Evolutionary conservation across 345 rosid genomes (phyloP).

Genomic region (Orychophragmus violaceus): DNA sequence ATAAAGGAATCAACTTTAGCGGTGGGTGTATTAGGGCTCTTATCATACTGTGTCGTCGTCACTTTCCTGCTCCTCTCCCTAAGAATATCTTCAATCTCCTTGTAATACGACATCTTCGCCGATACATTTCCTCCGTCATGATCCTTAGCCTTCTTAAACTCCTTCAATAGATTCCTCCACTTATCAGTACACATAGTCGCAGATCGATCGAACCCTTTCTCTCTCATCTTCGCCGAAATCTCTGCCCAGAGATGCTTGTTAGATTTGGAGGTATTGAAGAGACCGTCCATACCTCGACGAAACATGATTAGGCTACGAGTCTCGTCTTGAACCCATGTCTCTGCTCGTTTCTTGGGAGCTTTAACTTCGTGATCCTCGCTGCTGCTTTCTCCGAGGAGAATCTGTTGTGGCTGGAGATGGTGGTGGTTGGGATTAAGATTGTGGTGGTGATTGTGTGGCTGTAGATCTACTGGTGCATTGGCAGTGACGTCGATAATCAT

Average conservation of each 20-base stretch:
- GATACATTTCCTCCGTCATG: conserved; percentile 75
- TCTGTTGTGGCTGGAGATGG: conserved; percentile 43
- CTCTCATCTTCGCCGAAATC: conserved; percentile 86
- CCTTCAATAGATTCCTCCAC: conserved; percentile 97
- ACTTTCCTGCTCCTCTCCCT: conserved; percentile 67
- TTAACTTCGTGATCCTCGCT: conserved; percentile 73
- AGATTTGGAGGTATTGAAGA: conserved; percentile 94
- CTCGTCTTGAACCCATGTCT: conserved; percentile 99
- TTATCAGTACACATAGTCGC: conserved; percentile 99
- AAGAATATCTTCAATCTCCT: conserved; percentile 94
- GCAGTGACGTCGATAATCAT: conserved; percentile 80
- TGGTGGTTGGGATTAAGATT: conserved; percentile 22
- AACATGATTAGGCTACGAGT: conserved; percentile 73
- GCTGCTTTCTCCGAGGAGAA: conserved; percentile 83
- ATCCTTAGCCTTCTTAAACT: conserved; percentile 87
- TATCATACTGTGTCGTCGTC: conserved; percentile 38
- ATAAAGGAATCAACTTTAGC: conserved; percentile 78
- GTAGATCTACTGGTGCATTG: conserved; percentile 47
- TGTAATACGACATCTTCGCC: conserved; percentile 88
- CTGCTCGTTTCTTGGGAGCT: conserved; percentile 95
- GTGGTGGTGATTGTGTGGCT: conserved; percentile 38
- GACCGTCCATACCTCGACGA: conserved; percentile 82
- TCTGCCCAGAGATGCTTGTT: conserved; percentile 98
- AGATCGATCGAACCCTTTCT: conserved; percentile 92
- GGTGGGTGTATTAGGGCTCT: conserved; percentile 46